Percentiles rank a stretch among this genome's conserved stretches.
Evolutionary conservation across 1,284 basidiomycete species (phyloP).

Genomic region (Irpex rosettiformis): DNA sequence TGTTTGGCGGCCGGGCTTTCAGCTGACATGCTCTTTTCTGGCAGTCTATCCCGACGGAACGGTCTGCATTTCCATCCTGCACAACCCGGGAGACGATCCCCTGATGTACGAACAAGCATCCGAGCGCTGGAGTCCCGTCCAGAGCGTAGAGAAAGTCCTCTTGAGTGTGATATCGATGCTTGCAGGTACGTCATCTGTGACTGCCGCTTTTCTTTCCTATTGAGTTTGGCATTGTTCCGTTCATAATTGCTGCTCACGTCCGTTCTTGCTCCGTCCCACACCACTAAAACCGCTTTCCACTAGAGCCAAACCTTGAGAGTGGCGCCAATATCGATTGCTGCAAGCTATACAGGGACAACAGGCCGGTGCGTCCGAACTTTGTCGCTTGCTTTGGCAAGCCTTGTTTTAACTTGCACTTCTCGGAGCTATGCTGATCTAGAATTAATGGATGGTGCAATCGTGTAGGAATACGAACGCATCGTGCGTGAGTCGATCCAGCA

Average conservation of each 20-base stretch:
- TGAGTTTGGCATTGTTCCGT: constrained; percentile 1
- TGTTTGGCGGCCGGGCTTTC: neutral
- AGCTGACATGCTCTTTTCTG: neutral
- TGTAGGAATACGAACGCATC: constrained; percentile 66
- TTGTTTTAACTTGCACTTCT: no score
- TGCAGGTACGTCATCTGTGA: constrained; percentile 58
- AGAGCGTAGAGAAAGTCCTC: constrained; percentile 95
- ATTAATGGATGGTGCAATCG: neutral
- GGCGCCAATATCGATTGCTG: constrained; percentile 98
- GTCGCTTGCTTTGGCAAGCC: neutral
- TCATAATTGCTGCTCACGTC: neutral
- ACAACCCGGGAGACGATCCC: constrained; percentile 94
- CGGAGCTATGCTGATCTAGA: constrained; percentile 1
- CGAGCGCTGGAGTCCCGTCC: constrained; percentile 98
- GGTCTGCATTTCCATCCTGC: constrained; percentile 98
- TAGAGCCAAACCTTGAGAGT: constrained; percentile 98
- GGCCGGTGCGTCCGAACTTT: constrained; percentile 36
- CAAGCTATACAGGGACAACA: constrained; percentile 91
- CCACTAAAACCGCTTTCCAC: no score
- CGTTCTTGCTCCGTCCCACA: neutral
- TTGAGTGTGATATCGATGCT: constrained; percentile 97
- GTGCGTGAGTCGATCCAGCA: constrained; percentile 69
- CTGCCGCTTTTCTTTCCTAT: constrained; percentile 6
- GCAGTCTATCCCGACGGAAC: constrained; percentile 90
- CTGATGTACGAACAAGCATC: constrained; percentile 91